These are phyloP conservation scores for Penicillium lividum DNA, from an alignment of 495 filamentous ascomycete genomes.

Conservation along the genomic window DNA sequence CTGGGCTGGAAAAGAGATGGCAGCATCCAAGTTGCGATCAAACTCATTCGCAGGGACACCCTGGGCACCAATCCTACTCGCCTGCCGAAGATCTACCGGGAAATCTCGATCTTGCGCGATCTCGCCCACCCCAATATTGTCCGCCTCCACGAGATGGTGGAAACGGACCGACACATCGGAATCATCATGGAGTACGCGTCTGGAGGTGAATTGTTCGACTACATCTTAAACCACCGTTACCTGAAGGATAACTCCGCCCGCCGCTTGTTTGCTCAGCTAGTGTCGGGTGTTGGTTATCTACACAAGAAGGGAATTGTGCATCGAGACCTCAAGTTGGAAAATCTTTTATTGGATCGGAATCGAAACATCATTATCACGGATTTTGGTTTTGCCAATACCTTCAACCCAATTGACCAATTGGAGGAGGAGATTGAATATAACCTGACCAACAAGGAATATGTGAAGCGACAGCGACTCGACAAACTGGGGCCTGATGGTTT, in stretches of 20 bases:
- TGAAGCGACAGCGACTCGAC: conserved; percentile 76
- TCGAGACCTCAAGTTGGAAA: conserved; percentile 95
- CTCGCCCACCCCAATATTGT: conserved; percentile 96
- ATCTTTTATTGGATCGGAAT: conserved; percentile 91
- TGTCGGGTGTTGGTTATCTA: conserved; percentile 95
- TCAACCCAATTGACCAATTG: conserved; percentile 84
- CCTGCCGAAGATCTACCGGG: conserved; percentile 94
- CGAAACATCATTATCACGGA: conserved; percentile 99
- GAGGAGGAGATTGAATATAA: conserved; percentile 88
- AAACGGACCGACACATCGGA: conserved; percentile 93
- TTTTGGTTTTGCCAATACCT: conserved; percentile 98
- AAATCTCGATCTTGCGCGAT: conserved; percentile 85
- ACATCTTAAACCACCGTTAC: conserved; percentile 94
- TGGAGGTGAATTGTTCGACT: conserved; percentile 96
- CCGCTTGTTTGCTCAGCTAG: conserved; percentile 90
- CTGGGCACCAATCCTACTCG: conserved; percentile 83
- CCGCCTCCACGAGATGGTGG: conserved; percentile 95
- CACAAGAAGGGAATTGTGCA: conserved; percentile 99
- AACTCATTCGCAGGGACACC: conserved; percentile 89
- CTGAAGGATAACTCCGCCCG: conserved; percentile 90
- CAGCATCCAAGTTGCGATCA: conserved; percentile 94
- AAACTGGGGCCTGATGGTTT: conserved; percentile 81
- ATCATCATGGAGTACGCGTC: conserved; percentile 99
- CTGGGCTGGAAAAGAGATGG: conserved; percentile 98
- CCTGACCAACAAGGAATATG: conserved; percentile 78